Base-by-base conservation (phyloP, 2,329 filamentous ascomycete genomes). In the Westerdykella aurantiaca region DNA sequence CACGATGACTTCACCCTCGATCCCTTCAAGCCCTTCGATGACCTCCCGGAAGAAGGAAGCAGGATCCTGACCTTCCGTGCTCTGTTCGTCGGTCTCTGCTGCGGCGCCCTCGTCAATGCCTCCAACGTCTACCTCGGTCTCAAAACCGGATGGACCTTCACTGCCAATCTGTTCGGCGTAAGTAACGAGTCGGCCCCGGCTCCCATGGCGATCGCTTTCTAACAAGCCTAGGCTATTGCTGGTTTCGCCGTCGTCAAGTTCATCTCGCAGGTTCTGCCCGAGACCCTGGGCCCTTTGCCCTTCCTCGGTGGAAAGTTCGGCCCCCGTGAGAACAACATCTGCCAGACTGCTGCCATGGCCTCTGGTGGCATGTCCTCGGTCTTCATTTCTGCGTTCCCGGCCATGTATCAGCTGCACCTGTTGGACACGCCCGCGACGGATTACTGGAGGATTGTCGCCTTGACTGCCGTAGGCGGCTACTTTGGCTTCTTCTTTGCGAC, bases 401-500 rank as follows among this genome's bases (percentile, higher is more conserved):
- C 79, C 45, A 72, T 82, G 63, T 82, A 82, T 66, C 74, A 78
- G 38, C 67, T 82, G 12, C 61, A 66, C 1, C 68, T 81, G 11
- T 57, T 81, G 41, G 66, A 71, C 11, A 69, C 72, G 25, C 79
- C 77, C 10, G 70, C 70, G 49, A 61, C 73, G 9, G 79, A 83
- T 55, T 81, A 81, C 52, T 71, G 72, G 43, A 71, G 77, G 25
- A 74, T 84, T 38, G 69, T 82, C 43, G 77, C 77, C 22, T 71
- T 84, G 49, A 82, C 80, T 2, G 69, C 81, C 35, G 76, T 82
- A 10, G 79, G 78, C 46, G 78, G 76, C 9, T 81, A 82, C 66
- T 83, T 83, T 60, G 81, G 81, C 4, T 73, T 83, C 47, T 80
- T 81, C 61, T 80, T 82, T 51, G 76, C 77, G 39, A 80, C 79